Conservation (phyloP, 768 basidiomycete species). For the Xerocomellus amylosporus region DNA sequence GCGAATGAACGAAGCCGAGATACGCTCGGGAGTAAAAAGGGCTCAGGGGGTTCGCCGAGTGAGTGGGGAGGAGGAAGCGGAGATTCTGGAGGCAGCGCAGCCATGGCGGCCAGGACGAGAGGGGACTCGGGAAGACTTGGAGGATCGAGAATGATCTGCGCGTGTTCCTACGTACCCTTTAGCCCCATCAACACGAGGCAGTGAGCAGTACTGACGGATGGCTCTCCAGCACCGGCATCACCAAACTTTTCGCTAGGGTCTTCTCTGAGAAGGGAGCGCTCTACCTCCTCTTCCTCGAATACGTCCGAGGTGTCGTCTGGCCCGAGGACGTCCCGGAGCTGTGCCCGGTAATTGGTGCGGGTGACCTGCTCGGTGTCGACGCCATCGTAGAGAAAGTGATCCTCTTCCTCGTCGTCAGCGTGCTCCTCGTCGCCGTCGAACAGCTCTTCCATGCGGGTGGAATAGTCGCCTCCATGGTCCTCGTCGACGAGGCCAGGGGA, state of each 20-base stretch:
- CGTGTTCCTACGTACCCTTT: slow-evolving; percentile 32
- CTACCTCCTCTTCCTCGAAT: slow-evolving; percentile 45
- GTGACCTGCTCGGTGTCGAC: slow-evolving; percentile 51
- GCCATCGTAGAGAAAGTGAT: slow-evolving; percentile 71
- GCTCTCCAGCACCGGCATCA: slow-evolving; percentile 19
- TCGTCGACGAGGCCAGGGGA: slow-evolving; percentile 14
- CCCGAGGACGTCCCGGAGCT: slow-evolving; percentile 70
- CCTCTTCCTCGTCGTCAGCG: slow-evolving; percentile 57
- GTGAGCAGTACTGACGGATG: slow-evolving; percentile 32
- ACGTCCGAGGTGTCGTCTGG: slow-evolving; percentile 55
- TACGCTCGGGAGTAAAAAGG: slow-evolving; percentile 70
- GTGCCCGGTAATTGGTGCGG: slow-evolving; percentile 58
- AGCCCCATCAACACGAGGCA: slow-evolving; percentile 21
- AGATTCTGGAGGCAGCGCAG: slow-evolving; percentile 36
- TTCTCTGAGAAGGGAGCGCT: slow-evolving; percentile 43
- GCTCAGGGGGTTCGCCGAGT: slow-evolving; percentile 33
- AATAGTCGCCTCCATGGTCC: slow-evolving; percentile 26
- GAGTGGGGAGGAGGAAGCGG: neutral
- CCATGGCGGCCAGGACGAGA: slow-evolving; percentile 31
- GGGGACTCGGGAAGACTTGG: slow-evolving; percentile 42
- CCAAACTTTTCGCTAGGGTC: slow-evolving; percentile 33
- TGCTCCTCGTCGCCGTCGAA: slow-evolving; percentile 43
- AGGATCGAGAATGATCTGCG: slow-evolving; percentile 36
- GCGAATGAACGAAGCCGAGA: slow-evolving; percentile 76
- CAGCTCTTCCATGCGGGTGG: slow-evolving; percentile 25